Conservation (phyloP, 1,284 basidiomycete species). For the Megacollybia platyphylla region DNA sequence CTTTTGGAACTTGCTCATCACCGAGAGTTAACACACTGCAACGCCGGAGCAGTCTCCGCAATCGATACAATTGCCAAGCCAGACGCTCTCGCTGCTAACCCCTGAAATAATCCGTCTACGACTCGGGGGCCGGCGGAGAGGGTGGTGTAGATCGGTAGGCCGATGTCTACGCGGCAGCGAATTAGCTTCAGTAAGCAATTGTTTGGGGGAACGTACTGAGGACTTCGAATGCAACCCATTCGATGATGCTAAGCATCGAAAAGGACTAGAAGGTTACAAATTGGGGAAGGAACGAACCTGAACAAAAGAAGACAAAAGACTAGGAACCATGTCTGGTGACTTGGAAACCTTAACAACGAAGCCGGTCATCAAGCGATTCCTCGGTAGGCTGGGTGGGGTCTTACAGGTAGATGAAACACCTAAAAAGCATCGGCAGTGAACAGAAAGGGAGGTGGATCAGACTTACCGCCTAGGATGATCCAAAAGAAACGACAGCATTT, state of each 20-base stretch:
- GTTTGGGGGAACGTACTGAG: conserved; percentile 20
- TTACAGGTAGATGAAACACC: conserved; percentile 73
- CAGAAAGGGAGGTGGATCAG: not conserved
- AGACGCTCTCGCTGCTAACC: conserved; percentile 62
- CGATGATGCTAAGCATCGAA: conserved; percentile 21
- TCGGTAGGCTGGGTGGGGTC: conserved; percentile 5
- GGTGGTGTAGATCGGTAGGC: conserved; percentile 23
- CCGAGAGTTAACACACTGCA: conserved; percentile 28
- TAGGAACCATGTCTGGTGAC: conserved; percentile 77
- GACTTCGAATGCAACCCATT: conserved; percentile 43
- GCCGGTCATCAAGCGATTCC: not conserved
- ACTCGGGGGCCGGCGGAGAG: conserved; percentile 42
- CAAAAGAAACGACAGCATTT: conserved; percentile 66
- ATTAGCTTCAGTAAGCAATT: too few relatives aligned
- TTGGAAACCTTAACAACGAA: conserved; percentile 37
- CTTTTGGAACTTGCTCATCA: not conserved
- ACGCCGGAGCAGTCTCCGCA: conserved; percentile 49
- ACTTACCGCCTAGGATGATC: conserved; percentile 64
- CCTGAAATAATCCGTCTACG: conserved; percentile 49
- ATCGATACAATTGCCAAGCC: conserved; percentile 65
- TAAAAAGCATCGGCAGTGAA: conserved; percentile 11
- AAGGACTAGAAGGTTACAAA: conserved; percentile 1
- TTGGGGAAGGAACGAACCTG: conserved; percentile 20
- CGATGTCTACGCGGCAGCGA: conserved; percentile 17
- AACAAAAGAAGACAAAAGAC: conserved; percentile 31